Base-by-base conservation (phyloP, 306 rosid genomes). In the Begonia masoniana region DNA sequence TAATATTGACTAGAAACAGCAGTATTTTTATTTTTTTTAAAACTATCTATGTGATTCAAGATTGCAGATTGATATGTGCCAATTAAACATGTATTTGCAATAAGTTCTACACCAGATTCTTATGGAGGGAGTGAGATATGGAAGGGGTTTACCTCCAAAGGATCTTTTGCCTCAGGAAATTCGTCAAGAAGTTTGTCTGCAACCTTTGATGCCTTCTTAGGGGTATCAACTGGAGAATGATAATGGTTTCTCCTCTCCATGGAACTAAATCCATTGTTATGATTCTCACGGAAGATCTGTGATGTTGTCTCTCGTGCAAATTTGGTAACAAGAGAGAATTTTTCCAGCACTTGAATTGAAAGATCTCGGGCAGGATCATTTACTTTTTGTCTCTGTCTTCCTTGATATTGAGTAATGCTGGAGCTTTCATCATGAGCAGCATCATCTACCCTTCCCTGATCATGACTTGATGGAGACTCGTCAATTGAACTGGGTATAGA, bases 281-380 rank as follows among this genome's bases (percentile, higher is more conserved):
- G 85, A 75, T 45, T 62, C 51, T 89, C 99, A 66, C 96, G 69
- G 23, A 91, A 92, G 43, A 86, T 82, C 77, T 92, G 99, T 7
- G 99, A 86, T 61, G 99, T 86, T 78, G 99, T 86, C 54, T 92
- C 99, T 15, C 96, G 92, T 54, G 99, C 96, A 83, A 92, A 92
- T 80, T 59, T 92, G 42, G 99, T 92, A 58, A 92, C 96, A 8
- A 92, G 93, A 70, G 99, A 92, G 73, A 91, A 91, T 58, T 86
- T 92, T 80, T 92, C 96, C 71, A 86, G 65, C 55, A 86, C 94
- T 57, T 92, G 93, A 70, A 92, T 86, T 60, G 99, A 87, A 70
- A 92, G 68, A 73, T 89, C 97, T 48, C 95, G 88, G 41, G 81
- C 76, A 70, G 97, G 95, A 78, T 88, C 95, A 14, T 88, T 74